Evolutionary conservation across 23 red algal genomes (phyloP), one percentile per base, ranked within the genome.

Genomic region (Gracilaria caudata): DNA sequence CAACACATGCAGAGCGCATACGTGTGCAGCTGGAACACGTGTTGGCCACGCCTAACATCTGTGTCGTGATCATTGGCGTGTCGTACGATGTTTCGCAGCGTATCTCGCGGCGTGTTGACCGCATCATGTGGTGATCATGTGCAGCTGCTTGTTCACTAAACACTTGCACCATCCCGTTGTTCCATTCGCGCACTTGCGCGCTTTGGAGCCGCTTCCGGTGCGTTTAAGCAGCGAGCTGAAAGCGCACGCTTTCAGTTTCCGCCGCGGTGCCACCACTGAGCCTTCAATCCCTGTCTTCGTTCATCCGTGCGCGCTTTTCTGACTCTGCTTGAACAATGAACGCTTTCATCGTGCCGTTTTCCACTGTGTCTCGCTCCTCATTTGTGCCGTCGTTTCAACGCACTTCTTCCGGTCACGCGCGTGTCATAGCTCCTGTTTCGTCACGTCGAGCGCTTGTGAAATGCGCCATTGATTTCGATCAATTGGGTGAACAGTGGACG

Each of bases 401-500:
- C 51, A 24, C 26, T 43, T 9, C 7, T 13, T 40, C 51, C 0
- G 5, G 34, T 21, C 60, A 7, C 21, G 80, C 80, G 80, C 37
- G 80, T 57, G 29, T 19, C 13, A 3, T 23, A n/a, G 20, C 78
- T 1, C 20, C 78, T 37, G 5, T 5, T 66, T 26, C 11, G 21
- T 5, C 47, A 10, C 32, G 61, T 30, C 47, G 41, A 2, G 41
- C 34, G 1, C 4, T 37, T 11, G 10, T 59, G 0, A 44, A 26
- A 8, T 58, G 12, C 47, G 41, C 77, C 78, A 73, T 92, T 17
- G 88, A 92, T 56, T 92, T 58, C 29, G 88, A 83, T 44, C 57
- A 77, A 7, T 47, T 92, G 37, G 76, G 76, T 37, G 58, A 63
- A 47, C 47, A 51, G 33, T 84, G 75, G 53, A 35, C 68, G 30